These are phyloP conservation scores for Diaporthe eres DNA, from an alignment of 2,329 filamentous ascomycete species.

Conservation along the genomic window DNA sequence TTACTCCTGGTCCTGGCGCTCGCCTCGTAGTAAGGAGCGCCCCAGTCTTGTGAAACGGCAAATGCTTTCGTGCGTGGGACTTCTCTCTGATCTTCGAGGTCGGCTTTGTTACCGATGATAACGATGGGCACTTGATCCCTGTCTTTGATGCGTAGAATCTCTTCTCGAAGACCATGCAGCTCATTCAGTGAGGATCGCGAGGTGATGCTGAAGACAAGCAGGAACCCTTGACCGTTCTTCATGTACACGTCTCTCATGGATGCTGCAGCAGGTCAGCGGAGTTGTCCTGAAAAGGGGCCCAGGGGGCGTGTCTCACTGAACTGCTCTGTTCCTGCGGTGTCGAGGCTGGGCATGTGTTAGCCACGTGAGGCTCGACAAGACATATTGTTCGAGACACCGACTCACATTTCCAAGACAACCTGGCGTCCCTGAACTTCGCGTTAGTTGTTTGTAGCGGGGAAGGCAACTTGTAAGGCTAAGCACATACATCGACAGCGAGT, in stretches of 20 bases:
- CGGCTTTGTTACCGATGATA: constrained; percentile 92
- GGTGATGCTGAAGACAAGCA: constrained; percentile 93
- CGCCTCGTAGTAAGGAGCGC: constrained; percentile 91
- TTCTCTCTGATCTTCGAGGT: constrained; percentile 86
- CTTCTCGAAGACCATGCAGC: constrained; percentile 84
- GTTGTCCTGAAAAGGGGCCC: not conserved
- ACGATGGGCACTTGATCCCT: constrained; percentile 89
- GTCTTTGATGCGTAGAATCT: constrained; percentile 93
- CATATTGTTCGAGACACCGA: constrained; percentile 42
- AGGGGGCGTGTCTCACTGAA: constrained; percentile 77
- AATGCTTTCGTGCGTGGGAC: constrained; percentile 86
- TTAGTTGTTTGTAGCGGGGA: constrained; percentile 49
- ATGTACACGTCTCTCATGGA: constrained; percentile 88
- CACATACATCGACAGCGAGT: constrained; percentile 86
- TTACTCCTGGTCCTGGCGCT: constrained; percentile 82
- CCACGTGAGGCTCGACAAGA: constrained; percentile 32
- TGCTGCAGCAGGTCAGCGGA: constrained; percentile 57
- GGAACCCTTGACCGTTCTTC: constrained; percentile 92
- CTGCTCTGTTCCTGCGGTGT: constrained; percentile 92
- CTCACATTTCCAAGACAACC: constrained; percentile 90
- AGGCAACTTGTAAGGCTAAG: constrained; percentile 37
- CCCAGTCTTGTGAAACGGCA: constrained; percentile 88
- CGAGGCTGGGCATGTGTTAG: constrained; percentile 68
- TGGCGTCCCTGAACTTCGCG: constrained; percentile 77
- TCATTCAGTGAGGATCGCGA: constrained; percentile 87